A percentile compares a stretch with the other conserved stretches of the same genome.
Conservation (phyloP, 495 filamentous ascomycete genomes). For the Aspergillus hancockii region DNA sequence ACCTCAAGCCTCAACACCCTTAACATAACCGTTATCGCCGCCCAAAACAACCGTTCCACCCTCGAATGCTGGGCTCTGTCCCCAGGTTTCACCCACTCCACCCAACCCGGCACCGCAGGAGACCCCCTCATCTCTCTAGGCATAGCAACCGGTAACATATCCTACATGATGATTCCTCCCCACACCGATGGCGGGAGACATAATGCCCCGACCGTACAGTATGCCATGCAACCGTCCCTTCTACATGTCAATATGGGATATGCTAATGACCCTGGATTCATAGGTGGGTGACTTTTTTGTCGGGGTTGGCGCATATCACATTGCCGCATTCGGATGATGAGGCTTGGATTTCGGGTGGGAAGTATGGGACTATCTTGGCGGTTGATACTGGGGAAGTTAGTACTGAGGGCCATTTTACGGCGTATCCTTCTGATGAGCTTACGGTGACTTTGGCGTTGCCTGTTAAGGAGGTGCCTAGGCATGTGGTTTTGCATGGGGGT, state of each 20-base stretch:
- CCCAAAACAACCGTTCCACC: constrained; percentile 41
- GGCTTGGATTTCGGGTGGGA: constrained; percentile 45
- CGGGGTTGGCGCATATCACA: constrained; percentile 52
- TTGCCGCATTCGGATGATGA: constrained; percentile 43
- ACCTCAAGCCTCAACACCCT: constrained; percentile 24
- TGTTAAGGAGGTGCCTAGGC: constrained; percentile 39
- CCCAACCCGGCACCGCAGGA: constrained; percentile 45
- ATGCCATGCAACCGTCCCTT: constrained; percentile 17
- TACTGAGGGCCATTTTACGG: constrained; percentile 46
- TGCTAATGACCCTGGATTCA: too few relatives aligned
- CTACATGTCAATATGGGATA: too few relatives aligned
- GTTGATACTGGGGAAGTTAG: constrained; percentile 51
- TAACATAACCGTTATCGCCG: constrained; percentile 43
- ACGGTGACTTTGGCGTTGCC: constrained; percentile 48
- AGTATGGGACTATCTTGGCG: constrained; percentile 49
- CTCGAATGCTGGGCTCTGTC: constrained; percentile 58
- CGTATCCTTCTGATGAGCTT: constrained; percentile 44
- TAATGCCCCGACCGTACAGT: constrained; percentile 54
- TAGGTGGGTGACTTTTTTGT: constrained; percentile 54
- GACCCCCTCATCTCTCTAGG: constrained; percentile 36
- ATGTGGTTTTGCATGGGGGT: constrained; percentile 44
- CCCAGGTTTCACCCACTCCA: constrained; percentile 41
- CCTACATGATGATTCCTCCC: constrained; percentile 44
- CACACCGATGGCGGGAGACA: constrained; percentile 52
- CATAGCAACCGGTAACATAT: constrained; percentile 29